phyloP scores from a whole-genome alignment of 148 eudicot species.

The Rhododendron ovatum region DNA sequence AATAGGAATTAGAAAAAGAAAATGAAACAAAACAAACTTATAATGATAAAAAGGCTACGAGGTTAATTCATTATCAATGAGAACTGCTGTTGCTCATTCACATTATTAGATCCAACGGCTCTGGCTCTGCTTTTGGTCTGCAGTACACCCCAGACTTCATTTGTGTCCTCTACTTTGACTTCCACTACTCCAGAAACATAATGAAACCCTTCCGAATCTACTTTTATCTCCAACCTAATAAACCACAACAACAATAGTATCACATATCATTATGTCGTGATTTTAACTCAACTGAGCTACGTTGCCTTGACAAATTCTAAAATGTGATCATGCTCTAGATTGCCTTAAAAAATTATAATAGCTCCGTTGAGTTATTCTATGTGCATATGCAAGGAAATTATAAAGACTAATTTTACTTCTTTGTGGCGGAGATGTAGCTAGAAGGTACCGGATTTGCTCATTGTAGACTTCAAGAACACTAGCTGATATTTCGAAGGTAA shows the following conservation, averaged over 20 bases:
- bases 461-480: slow-evolving; percentile 96
- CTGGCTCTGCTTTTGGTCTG: slow-evolving; percentile 83
- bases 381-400: background rate
- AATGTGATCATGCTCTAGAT: background rate
- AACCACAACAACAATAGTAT: background rate
- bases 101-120: slow-evolving; percentile 93
- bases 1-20: background rate
- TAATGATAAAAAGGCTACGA: background rate
- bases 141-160: slow-evolving; percentile 82
- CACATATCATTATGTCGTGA: background rate
- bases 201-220: slow-evolving; percentile 73
- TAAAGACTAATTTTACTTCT: slow-evolving; percentile 38
- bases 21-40: background rate
- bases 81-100: slow-evolving; percentile 92
- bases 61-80: slow-evolving; percentile 54
- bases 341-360: background rate
- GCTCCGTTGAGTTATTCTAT: background rate
- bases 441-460: slow-evolving; percentile 82
- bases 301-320: no score
- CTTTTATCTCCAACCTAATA: slow-evolving; percentile 85
- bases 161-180: slow-evolving; percentile 63
- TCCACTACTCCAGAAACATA: slow-evolving; percentile 86
- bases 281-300: background rate
- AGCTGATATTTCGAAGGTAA: slow-evolving; percentile 61
- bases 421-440: slow-evolving; percentile 53